Percentiles rank a stretch among this genome's conserved stretches.
Conservation (phyloP, 2,329 filamentous ascomycete genomes). For the Sporothrix protearum region DNA sequence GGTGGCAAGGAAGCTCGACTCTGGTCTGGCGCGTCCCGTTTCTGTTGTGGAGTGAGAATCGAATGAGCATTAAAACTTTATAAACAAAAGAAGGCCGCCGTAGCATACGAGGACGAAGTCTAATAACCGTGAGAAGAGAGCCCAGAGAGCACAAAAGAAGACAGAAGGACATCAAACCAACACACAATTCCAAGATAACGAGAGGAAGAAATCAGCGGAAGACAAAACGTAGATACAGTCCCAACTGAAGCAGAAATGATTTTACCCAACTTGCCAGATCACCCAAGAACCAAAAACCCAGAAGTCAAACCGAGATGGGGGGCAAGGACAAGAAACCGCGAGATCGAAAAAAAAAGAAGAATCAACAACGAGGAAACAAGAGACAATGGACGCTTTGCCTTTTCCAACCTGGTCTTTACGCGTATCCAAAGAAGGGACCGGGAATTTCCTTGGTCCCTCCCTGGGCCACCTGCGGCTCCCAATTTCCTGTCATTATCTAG, state of each 20-base stretch:
- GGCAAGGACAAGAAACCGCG: not conserved
- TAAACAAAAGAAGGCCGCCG: not conserved
- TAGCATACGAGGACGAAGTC: not conserved
- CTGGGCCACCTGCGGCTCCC: not conserved
- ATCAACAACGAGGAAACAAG: not conserved
- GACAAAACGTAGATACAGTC: not conserved
- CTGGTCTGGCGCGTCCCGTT: not conserved
- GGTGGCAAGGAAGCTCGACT: not conserved
- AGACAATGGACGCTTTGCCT: not conserved
- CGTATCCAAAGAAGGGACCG: not conserved
- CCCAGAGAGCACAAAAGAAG: not conserved
- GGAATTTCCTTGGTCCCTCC: not conserved
- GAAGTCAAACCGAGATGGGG: not conserved
- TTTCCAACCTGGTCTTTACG: not conserved
- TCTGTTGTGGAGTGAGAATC: not conserved
- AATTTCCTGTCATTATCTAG: not conserved
- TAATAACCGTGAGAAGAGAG: not conserved
- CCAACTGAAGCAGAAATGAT: not conserved
- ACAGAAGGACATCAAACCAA: not conserved
- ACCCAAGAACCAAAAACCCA: not conserved
- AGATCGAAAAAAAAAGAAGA: not conserved
- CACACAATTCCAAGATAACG: not conserved
- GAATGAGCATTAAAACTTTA: slow-evolving; percentile 4
- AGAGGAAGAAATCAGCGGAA: not conserved
- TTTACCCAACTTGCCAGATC: not conserved